Base-by-base conservation (phyloP, 352 stramenopile genomes). In the Phytopythium helicoides region DNA sequence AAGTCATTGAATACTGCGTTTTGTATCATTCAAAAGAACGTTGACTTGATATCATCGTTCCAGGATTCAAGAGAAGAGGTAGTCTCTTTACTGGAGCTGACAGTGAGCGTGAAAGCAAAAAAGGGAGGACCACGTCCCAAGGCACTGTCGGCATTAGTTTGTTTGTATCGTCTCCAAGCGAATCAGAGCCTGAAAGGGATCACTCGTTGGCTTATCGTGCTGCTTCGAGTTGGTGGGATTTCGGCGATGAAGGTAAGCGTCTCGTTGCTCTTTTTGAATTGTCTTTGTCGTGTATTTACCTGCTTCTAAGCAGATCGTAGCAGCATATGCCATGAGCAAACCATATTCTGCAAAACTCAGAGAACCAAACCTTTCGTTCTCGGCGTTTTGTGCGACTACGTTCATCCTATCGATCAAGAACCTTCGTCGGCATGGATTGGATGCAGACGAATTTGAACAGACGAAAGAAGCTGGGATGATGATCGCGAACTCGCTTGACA, bases 201-300 rank as follows among this genome's bases (percentile, higher is more conserved):
- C 23, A 68, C 60, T 12, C 58, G 68, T 25, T 41, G 83, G 34
- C 78, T 66, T 23, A n/a, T 81, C 12, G 38, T 64, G 10, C 45
- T 86, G 15, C 44, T 67, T 14, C 62, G 42, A 38, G 23, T 81
- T 5, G 73, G 73, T 39, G 73, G 71, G 26, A 36, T 63, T 19
- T 45, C 49, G 16, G 70, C 63, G 36, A 39, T 86, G 3, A 76
- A 84, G 75, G 75, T 82, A 46, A 33, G 28, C 15, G 64, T 63
- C n/a, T n/a, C n/a, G n/a, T n/a, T n/a, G n/a, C n/a, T n/a, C n/a
- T 25, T 23, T 19, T 4, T 44, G 4, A 21, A 21, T 40, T 38
- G 31, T 12, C 47, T n/a, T 37, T 16, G n/a, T 31, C 6, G 38
- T 31, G 9, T 34, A 16, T 35, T 25, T 11, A 33, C 21, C 2